These are phyloP conservation scores for Isabelozyma pseudorhagii DNA, from an alignment of 805 yeast genomes.

Conservation along the genomic window DNA sequence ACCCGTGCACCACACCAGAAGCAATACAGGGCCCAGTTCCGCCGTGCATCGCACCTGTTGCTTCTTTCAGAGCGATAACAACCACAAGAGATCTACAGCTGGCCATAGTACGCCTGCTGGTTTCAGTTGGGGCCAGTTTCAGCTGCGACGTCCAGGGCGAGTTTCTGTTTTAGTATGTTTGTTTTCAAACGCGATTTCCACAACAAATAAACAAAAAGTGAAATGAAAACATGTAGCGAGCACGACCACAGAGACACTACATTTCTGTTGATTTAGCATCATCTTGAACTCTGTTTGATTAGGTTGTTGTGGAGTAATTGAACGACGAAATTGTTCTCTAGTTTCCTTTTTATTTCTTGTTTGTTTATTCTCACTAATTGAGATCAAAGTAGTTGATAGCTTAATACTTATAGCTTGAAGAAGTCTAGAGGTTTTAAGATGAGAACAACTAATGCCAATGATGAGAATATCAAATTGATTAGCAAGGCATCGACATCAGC, in stretches of 20 bases:
- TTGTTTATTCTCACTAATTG: not conserved
- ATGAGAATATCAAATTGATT: constrained; percentile 14
- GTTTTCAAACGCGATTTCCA: not conserved
- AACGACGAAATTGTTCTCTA: too few species aligned
- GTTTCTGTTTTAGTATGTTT: not conserved
- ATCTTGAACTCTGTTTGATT: not conserved
- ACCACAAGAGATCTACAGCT: too few species aligned
- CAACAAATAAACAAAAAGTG: not conserved
- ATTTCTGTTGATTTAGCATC: not conserved
- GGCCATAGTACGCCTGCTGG: too few species aligned
- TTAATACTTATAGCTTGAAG: not conserved
- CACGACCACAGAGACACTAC: not conserved
- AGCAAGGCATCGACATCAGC: constrained; percentile 1
- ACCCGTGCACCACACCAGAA: too few species aligned
- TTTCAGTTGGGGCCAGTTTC: too few species aligned
- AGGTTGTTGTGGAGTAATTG: not conserved
- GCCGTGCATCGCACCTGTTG: too few species aligned
- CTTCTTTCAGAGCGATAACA: too few species aligned
- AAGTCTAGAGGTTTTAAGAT: not conserved
- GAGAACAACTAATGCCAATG: constrained; percentile 4
- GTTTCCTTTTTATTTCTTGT: too few species aligned
- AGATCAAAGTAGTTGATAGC: not conserved
- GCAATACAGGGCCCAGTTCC: too few species aligned
- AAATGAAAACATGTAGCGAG: not conserved
- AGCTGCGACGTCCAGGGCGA: not conserved